Percentiles rank a stretch among this genome's conserved stretches.
Conservation (phyloP, 768 basidiomycete genomes). For the Pulveroboletus sp. region DNA sequence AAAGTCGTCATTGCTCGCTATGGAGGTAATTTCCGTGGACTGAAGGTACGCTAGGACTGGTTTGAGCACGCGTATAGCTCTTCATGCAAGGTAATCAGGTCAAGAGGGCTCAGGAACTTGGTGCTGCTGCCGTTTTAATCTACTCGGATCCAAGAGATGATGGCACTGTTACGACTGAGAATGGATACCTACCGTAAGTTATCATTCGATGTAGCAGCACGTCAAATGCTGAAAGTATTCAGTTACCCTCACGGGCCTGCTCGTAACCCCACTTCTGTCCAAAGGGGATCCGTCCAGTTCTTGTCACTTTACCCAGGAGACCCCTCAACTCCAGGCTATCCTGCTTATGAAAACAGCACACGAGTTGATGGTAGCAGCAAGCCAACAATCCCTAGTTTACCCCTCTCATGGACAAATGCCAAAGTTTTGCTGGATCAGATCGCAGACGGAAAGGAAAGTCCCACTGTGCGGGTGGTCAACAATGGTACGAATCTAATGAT, state of each 20-base stretch:
- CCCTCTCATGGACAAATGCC: slow-evolving; percentile 86
- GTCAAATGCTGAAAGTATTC: background rate
- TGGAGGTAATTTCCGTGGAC: slow-evolving; percentile 77
- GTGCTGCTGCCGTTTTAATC: slow-evolving; percentile 75
- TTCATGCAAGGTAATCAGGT: slow-evolving; percentile 44
- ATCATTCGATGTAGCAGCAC: background rate
- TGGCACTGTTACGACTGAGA: slow-evolving; percentile 69
- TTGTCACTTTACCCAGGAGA: slow-evolving; percentile 66
- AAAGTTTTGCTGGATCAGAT: slow-evolving; percentile 52
- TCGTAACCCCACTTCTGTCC: slow-evolving; percentile 75
- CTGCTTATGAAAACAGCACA: slow-evolving; percentile 78
- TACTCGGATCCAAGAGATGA: slow-evolving; percentile 89
- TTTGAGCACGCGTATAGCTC: slow-evolving; percentile 5
- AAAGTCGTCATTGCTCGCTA: slow-evolving; percentile 80
- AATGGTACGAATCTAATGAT: slow-evolving; percentile 36
- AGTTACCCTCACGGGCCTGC: slow-evolving; percentile 75
- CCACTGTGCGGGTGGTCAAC: slow-evolving; percentile 49
- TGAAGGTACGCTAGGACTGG: slow-evolving; percentile 55
- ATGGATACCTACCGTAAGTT: slow-evolving; percentile 63
- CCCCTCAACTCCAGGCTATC: slow-evolving; percentile 84
- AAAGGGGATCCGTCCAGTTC: slow-evolving; percentile 82
- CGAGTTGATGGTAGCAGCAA: slow-evolving; percentile 57
- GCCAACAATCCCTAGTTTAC: slow-evolving; percentile 80
- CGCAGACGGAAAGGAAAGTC: slow-evolving; percentile 33
- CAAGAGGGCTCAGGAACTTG: slow-evolving; percentile 83